These are phyloP conservation scores for Acidiella bohemica DNA, from an alignment of 495 filamentous ascomycete species.

Conservation along the genomic window DNA sequence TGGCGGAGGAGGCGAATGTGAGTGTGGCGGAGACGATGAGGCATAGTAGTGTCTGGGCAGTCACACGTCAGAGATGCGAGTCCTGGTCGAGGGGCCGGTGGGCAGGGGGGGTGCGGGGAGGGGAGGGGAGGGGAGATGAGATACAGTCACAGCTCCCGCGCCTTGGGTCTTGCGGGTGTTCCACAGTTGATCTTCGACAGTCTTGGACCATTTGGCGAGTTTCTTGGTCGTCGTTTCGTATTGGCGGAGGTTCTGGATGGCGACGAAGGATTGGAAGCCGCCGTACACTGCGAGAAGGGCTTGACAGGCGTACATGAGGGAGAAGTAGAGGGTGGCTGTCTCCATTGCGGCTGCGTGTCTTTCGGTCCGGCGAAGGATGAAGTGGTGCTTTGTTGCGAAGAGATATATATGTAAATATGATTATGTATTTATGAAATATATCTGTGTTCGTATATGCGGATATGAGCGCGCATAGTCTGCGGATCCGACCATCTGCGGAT, in stretches of 20 bases:
- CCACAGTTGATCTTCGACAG: slow-evolving; percentile 27
- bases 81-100: background rate
- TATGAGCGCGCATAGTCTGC: too few species aligned
- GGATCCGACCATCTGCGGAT: too few species aligned
- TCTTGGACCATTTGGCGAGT: slow-evolving; percentile 31
- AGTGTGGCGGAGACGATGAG: slow-evolving; percentile 31
- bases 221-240: slow-evolving; percentile 33
- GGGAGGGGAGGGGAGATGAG: background rate
- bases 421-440: too few species aligned
- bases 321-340: slow-evolving; percentile 7
- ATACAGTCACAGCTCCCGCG: slow-evolving; percentile 27
- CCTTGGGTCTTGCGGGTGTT: slow-evolving; percentile 34
- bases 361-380: too few species aligned
- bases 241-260: slow-evolving; percentile 31
- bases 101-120: background rate
- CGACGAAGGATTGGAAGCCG: slow-evolving; percentile 27
- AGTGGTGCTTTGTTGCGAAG: too few species aligned
- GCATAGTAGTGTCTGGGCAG: slow-evolving; percentile 33
- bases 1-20: slow-evolving; percentile 18
- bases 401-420: too few species aligned
- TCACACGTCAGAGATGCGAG: background rate
- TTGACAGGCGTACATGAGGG: slow-evolving; percentile 23
- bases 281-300: slow-evolving; percentile 19
- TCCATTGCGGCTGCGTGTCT: too few species aligned
- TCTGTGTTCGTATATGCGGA: too few species aligned